A percentile compares a stretch with the other conserved stretches of the same genome.
These are phyloP conservation scores for Trichosporon sp. DNA, from an alignment of 1,284 basidiomycete species.

Conservation along the genomic window DNA sequence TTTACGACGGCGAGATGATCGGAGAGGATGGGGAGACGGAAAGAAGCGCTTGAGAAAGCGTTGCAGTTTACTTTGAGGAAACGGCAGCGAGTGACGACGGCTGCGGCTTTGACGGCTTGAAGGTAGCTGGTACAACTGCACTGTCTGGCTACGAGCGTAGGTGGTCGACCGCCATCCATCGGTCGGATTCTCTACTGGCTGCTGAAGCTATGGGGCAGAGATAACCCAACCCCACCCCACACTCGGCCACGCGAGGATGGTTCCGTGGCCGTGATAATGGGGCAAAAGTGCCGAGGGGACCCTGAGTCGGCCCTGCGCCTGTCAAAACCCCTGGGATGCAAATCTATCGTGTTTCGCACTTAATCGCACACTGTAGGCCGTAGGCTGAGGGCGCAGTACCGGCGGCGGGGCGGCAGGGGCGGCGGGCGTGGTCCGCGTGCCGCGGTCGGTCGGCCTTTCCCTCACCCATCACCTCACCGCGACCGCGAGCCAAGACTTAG, in stretches of 20 bases:
- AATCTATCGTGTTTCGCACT: constrained; percentile 1
- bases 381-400: no score
- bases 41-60: background rate
- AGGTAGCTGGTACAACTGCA: background rate
- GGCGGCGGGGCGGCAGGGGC: no score
- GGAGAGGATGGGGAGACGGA: background rate
- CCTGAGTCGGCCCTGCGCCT: background rate
- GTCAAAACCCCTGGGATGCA: background rate
- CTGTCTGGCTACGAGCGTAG: background rate
- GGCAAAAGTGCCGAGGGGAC: constrained; percentile 2
- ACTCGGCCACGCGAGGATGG: background rate
- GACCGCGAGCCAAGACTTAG: background rate
- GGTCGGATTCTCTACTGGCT: constrained; percentile 4
- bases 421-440: no score
- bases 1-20: background rate
- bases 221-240: constrained; percentile 4
- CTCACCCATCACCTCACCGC: no score
- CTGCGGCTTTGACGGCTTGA: background rate
- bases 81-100: background rate
- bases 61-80: background rate
- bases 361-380: no score
- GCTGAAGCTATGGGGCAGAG: constrained; percentile 3
- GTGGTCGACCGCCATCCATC: constrained; percentile 4
- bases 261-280: constrained; percentile 1
- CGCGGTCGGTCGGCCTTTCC: no score